phyloP scores from a whole-genome alignment of 305 asterid genomes.

The Salvia sclarea region DNA sequence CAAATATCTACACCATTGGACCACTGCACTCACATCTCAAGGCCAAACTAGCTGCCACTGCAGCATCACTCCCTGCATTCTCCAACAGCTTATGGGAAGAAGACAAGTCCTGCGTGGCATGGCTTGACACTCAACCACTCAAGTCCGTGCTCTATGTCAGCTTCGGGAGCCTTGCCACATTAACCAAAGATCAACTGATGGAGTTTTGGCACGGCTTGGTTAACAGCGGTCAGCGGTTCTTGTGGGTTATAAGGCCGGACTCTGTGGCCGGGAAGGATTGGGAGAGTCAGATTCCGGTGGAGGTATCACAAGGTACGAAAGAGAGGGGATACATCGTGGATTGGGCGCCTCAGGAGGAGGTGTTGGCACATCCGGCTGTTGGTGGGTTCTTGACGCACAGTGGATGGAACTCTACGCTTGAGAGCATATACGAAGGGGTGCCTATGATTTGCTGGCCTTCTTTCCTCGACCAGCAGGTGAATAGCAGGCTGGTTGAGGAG shows the following conservation, averaged over 20 bases:
- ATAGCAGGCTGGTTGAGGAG: constrained; percentile 61
- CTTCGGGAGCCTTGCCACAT: constrained; percentile 55
- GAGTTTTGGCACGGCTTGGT: constrained; percentile 72
- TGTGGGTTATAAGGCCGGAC: constrained; percentile 71
- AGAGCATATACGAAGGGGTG: constrained; percentile 55
- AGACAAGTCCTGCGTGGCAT: constrained; percentile 53
- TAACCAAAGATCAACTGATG: constrained; percentile 41
- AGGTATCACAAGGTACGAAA: constrained; percentile 37
- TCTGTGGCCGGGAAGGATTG: constrained; percentile 35
- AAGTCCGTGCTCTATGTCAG: constrained; percentile 69
- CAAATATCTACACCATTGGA: constrained; percentile 66
- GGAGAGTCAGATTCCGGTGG: constrained; percentile 36
- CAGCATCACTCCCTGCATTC: constrained; percentile 25
- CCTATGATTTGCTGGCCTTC: constrained; percentile 85
- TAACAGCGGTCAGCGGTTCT: constrained; percentile 51
- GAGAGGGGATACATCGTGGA: constrained; percentile 59
- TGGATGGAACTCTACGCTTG: constrained; percentile 81
- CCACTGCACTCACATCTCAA: constrained; percentile 65
- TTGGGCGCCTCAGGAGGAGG: constrained; percentile 84
- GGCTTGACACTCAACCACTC: constrained; percentile 61
- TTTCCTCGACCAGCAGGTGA: constrained; percentile 64
- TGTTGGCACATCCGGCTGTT: constrained; percentile 54
- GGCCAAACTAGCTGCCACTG: constrained; percentile 32
- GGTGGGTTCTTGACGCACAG: constrained; percentile 72
- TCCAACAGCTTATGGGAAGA: constrained; percentile 69